Base-by-base conservation (phyloP, 768 basidiomycete genomes). In the Termitomyces sp. region DNA sequence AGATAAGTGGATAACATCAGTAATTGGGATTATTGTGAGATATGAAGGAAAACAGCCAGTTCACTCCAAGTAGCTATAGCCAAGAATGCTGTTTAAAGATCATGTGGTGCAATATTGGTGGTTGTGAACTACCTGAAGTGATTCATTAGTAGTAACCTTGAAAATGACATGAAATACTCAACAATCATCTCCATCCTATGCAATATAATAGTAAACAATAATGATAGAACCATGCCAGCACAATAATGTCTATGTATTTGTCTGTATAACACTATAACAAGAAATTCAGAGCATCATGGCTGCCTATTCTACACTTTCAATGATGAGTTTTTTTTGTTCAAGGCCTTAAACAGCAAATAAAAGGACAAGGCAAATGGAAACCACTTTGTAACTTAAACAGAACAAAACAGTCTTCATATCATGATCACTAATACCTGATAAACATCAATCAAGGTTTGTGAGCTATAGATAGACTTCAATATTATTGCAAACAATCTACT, bases 171-270 rank as follows among this genome's bases (percentile, higher is more conserved):
- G 35, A 10, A 51, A 33, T 18, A 70, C 73, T 68, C 64, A 75
- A 72, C 3, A 75, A 53, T 44, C 74, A 74, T n/a, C 73, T 74
- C 72, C 74, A 75, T 1, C 74, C 76, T 23, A 81, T 57, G 61
- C 75, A 75, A 63, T 75, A 83, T 63, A 78, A 79, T 80, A 66
- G 65, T 81, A 81, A 23, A 81, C 74, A 6, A 77, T 75, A 52
- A 77, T 60, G 59, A 80, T 75, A 8, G 77, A 79, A 41, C 78
- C 71, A 59, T 80, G 79, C n/a, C n/a, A n/a, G n/a, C n/a, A n/a
- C n/a, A n/a, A n/a, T n/a, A n/a, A n/a, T n/a, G n/a, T n/a, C n/a
- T n/a, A n/a, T n/a, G n/a, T n/a, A n/a, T n/a, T n/a, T n/a, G n/a
- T n/a, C n/a, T n/a, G n/a, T n/a, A n/a, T n/a, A n/a, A n/a, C n/a